Base-by-base conservation (phyloP, 192 early-diverging fungal genomes). In the Mortierella antarctica region DNA sequence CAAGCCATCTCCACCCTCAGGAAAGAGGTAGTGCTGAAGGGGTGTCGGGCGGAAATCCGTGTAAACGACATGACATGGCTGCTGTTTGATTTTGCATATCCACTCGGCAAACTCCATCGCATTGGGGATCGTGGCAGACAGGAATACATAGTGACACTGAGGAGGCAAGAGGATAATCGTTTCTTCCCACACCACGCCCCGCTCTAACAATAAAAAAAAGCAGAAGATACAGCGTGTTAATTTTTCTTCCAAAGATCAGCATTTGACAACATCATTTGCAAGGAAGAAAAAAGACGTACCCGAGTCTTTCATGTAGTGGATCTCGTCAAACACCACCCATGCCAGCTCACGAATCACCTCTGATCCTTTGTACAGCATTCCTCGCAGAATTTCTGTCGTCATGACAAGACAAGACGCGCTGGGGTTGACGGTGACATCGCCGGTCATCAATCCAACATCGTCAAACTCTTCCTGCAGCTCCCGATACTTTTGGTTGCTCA, bases 131-230 rank as follows among this genome's bases (percentile, higher is more conserved):
- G 98, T 99, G 45, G 96, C 98, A 6, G 98, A 99, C 53, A 99
- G 87, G 73, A 99, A 97, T 21, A 97, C 97, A 85, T 92, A 94
- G 61, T 92, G 93, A 42, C 97, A 95, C 49, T 94, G 92, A 73
- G 95, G 93, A 46, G 98, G 98, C 57, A 99, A 73, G 72, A 99
- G 83, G 68, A 99, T 98, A 51, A 99, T 91, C 0, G 97, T 97
- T 86, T 99, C 98, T 81, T 99, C 98, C 98, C 98, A 99, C 1
- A 99, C 98, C 4, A 99, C 98, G 64, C 98, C 98, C 70, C 98
- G 94, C 53, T 93, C 95, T 92, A 85, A 12, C 23, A 31, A 20
- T 2, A 17, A 63, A 20, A 48, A 64, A n/a, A 2, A 45, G 20
- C 31, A 31, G 1, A 31, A 31, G 31, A 31, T 31, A 2, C 31